Evolutionary conservation across 2,329 filamentous ascomycete species (phyloP).

Genomic region (Fusarium pseudograminearum): DNA sequence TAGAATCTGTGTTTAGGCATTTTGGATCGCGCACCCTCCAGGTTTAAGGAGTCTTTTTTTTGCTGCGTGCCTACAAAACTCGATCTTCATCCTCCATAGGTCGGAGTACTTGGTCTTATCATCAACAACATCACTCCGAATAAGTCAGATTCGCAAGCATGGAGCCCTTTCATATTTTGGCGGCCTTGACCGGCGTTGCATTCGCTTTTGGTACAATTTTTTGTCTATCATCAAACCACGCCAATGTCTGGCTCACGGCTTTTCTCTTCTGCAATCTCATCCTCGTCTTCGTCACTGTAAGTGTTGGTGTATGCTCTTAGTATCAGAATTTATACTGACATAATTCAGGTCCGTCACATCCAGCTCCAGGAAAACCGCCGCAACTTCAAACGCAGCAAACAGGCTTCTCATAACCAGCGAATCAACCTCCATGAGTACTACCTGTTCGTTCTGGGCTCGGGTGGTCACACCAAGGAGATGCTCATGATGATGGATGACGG

Average conservation of each 20-base stretch:
- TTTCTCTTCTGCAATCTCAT: slow-evolving; percentile 40
- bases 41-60: background rate
- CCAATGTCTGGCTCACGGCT: slow-evolving; percentile 19
- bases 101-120: slow-evolving; percentile 37
- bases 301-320: background rate
- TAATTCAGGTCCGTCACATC: slow-evolving; percentile 48
- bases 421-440: slow-evolving; percentile 62
- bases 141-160: slow-evolving; percentile 12
- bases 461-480: slow-evolving; percentile 96
- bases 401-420: background rate
- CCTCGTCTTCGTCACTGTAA: slow-evolving; percentile 50
- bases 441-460: slow-evolving; percentile 88
- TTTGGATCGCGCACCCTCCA: background rate
- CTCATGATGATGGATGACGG: slow-evolving; percentile 79
- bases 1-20: background rate
- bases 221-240: slow-evolving; percentile 6
- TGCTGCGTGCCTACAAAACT: background rate
- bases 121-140: background rate
- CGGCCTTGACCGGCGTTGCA: background rate
- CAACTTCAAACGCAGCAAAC: slow-evolving; percentile 32
- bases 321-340: background rate
- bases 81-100: slow-evolving; percentile 2
- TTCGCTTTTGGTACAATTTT: slow-evolving; percentile 5
- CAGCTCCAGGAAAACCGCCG: slow-evolving; percentile 45
- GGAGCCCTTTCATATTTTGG: slow-evolving; percentile 8